Evolutionary conservation across 2,329 filamentous ascomycete genomes (phyloP), one percentile per base, ranked within the genome.

Genomic region (Parafenestella ontariensis): DNA sequence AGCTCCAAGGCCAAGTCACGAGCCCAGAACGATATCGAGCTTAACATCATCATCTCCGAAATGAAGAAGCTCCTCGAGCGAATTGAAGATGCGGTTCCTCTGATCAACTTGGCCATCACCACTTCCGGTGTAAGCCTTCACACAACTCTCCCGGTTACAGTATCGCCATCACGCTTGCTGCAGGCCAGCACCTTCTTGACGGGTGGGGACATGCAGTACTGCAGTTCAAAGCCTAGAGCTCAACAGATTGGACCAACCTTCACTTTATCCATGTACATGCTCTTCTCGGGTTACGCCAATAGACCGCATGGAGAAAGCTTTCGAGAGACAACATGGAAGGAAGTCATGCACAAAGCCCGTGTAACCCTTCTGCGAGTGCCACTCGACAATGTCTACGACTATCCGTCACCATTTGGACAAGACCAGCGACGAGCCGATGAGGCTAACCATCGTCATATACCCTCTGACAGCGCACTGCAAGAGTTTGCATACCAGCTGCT

Each of bases 111-210:
- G 24, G 95, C 95, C 50, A 96, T 99, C 61, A 95, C 92, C 1
- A 94, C 93, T 0, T 97, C 94, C 1, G 95, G 95, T 0, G 92
- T 94, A 51, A 96, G 87, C 53, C 81, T 98, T 26, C 92, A 91
- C 0, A 90, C 90, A 0, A 88, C 87, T 2, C 80, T 97, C 24
- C 91, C 92, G 0, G 82, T 89, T 1, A 89, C 89, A 9, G 90
- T 98, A 40, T 98, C 94, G 1, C 94, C 94, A 1, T 97, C 94
- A 4, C 85, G 95, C 36, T 79, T 99, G 37, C 79, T 98, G 33
- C 95, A 99, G 76, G 93, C 95, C 17, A 98, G 94, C 70, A 95
- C 92, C 4, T 89, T 97, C 61, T 82, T 98, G 44, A 96, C 89
- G 24, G 85, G 92, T 40, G 92, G 92, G 2, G 95, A 99, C 73